Base-by-base conservation (phyloP, 176 grass and related monocot genomes). In the Avena atlantica region DNA sequence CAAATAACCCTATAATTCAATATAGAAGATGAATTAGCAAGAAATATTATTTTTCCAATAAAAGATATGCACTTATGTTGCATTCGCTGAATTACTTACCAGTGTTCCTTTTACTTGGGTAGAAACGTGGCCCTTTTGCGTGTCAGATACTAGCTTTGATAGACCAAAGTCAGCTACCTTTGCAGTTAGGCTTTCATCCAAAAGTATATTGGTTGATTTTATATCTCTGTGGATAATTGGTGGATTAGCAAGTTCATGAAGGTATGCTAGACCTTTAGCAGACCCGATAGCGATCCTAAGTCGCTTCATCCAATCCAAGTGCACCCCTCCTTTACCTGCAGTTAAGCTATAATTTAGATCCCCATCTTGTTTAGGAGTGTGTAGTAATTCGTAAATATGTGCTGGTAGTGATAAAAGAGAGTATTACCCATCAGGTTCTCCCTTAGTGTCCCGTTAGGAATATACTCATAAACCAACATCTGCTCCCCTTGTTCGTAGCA, bases 131-230 rank as follows among this genome's bases (percentile, higher is more conserved):
- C 83, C 90, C 71, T 92, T 95, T 34, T 86, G 73, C 37, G 76
- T 90, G 81, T 91, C 91, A 15, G 86, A 78, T 49, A 89, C 29
- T 73, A 91, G 87, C 67, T 95, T 95, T 74, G 93, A 91, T 67
- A 95, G 91, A 57, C 93, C 93, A 89, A 95, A 95, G 83, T 95
- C 93, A 80, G 93, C 88, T 89, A 92, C 93, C 70, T 95, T 95
- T 69, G 93, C 91, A 36, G 81, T 89, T 59, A 92, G 83, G 42
- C 29, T 89, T 34, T 92, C 88, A 76, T 95, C 93, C 50, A 95
- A 70, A 70, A 95, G 91, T 60, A 95, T 95, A 78, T 95, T 95
- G 50, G 86, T 90, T 16, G 93, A 92, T 87, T 95, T 95, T 72
- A 95, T 75, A 84, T 95, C 93, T 81, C 93, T 88, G 67, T 95